Evolutionary conservation across 1,284 basidiomycete genomes (phyloP).

Genomic region (Sanguinoderma infundibulare): DNA sequence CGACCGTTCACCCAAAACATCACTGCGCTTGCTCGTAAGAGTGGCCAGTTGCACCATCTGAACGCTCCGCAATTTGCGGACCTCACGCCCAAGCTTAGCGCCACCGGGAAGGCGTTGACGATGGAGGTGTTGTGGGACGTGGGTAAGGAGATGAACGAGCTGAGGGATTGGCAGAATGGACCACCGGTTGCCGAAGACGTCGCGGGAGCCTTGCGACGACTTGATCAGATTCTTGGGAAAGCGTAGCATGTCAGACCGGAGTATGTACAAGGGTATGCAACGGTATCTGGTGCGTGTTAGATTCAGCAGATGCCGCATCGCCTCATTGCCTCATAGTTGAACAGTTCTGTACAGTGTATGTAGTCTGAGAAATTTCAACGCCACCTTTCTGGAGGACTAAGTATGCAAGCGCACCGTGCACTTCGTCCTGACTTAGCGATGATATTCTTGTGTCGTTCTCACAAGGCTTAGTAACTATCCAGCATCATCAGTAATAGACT

Average conservation of each 20-base stretch:
- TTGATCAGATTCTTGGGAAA: neutral
- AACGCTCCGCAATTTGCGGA: conserved; percentile 2
- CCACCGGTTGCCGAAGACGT: conserved; percentile 4
- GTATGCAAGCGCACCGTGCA: no score
- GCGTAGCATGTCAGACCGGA: neutral
- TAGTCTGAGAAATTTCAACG: no score
- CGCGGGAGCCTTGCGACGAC: conserved; percentile 1
- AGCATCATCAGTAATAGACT: neutral
- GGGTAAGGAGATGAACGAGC: neutral
- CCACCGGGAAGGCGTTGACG: neutral
- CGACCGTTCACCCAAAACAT: conserved; percentile 12
- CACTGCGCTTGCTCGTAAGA: conserved; percentile 3
- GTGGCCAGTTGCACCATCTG: conserved; percentile 11
- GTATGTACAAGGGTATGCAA: neutral
- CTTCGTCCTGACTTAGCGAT: neutral
- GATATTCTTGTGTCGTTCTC: neutral
- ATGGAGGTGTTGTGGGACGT: neutral
- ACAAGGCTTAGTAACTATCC: neutral
- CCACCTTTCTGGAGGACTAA: no score
- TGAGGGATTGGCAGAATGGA: conserved; percentile 12
- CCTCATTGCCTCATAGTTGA: neutral
- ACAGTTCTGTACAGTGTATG: neutral
- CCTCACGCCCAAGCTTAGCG: conserved; percentile 9
- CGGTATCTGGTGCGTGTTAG: neutral
- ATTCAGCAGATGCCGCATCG: neutral